These are phyloP conservation scores for Candolleomyces eurysporus DNA, from an alignment of 768 basidiomycete species.

Conservation along the genomic window DNA sequence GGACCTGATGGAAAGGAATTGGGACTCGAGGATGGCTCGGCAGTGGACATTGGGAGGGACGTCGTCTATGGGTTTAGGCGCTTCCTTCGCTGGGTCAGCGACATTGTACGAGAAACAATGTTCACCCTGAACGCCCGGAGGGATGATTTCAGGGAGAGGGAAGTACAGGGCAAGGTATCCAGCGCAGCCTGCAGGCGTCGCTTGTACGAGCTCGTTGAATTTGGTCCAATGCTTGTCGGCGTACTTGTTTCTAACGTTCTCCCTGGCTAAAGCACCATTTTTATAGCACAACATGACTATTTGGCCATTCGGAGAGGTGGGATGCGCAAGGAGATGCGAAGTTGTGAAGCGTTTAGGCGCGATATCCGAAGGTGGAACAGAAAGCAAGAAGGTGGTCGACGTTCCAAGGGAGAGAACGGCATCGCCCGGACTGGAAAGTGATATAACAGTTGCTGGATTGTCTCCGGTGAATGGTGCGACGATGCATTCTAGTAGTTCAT, in stretches of 20 bases:
- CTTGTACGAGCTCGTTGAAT: slow-evolving; percentile 67
- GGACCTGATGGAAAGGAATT: slow-evolving; percentile 77
- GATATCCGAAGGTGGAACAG: slow-evolving; percentile 61
- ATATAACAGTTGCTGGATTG: slow-evolving; percentile 82
- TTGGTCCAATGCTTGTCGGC: slow-evolving; percentile 59
- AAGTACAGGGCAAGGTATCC: slow-evolving; percentile 76
- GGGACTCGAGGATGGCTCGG: slow-evolving; percentile 80
- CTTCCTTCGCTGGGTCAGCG: slow-evolving; percentile 19
- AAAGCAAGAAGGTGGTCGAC: slow-evolving; percentile 82
- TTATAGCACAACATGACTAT: slow-evolving; percentile 95
- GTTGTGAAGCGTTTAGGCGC: slow-evolving; percentile 71
- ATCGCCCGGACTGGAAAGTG: slow-evolving; percentile 72
- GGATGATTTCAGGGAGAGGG: slow-evolving; percentile 85
- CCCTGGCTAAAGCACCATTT: slow-evolving; percentile 80
- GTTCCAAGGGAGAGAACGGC: slow-evolving; percentile 86
- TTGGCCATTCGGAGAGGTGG: slow-evolving; percentile 56
- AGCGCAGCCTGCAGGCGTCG: slow-evolving; percentile 53
- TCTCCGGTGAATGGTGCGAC: slow-evolving; percentile 88
- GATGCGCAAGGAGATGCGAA: slow-evolving; percentile 73
- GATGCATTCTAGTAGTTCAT: slow-evolving; percentile 53
- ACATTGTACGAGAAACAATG: slow-evolving; percentile 52
- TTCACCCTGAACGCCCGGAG: slow-evolving; percentile 70
- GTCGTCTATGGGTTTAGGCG: slow-evolving; percentile 27
- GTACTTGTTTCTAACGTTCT: slow-evolving; percentile 69
- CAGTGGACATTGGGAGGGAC: slow-evolving; percentile 54